Base-by-base conservation (phyloP, 306 rosid species). In the Fagus crenata region DNA sequence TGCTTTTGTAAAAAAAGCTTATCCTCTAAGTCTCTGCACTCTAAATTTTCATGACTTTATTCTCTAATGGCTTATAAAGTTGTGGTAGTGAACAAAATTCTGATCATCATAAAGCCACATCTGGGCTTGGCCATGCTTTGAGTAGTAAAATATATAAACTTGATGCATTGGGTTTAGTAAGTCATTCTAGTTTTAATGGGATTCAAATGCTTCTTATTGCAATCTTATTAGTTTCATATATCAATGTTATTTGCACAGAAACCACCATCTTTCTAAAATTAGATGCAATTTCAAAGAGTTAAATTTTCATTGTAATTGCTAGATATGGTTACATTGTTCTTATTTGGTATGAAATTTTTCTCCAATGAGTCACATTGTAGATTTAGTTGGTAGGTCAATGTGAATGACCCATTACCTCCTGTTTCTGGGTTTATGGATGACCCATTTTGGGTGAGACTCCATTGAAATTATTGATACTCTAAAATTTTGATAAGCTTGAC, bases 361-460 rank as follows among this genome's bases (percentile, higher is more conserved):
- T 39, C 9, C 32, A 36, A 1, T 42, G 11, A 33, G 8, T 63
- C 49, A 3, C 46, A 15, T 15, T 68, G 33, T 33, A 0, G 32
- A 39, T 31, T 72, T 15, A 63, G 67, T 67, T 63, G 58, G 11
- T 41, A 39, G 35, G 41, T 68, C 67, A 77, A 77, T 69, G 59
- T 3, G 49, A 35, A 14, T 22, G 58, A 51, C 68, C 56, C 39
- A 1, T 37, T 22, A 4, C 49, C 53, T 61, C 17, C 69, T 77
- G 42, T 71, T 83, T 75, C 35, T 72, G 7, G 8, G 76, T 72
- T 40, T 74, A 36, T 77, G 77, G 17, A 53, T 56, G 5, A 28
- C 18, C 22, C 69, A 63, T 32, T 14, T 11, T 5, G 41, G 32
- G 4, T 14, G 11, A 58, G 64, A 58, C 36, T 5, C 35, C 0